These are phyloP conservation scores for Fusarium clavum DNA, from an alignment of 2,329 filamentous ascomycete species.

Conservation along the genomic window DNA sequence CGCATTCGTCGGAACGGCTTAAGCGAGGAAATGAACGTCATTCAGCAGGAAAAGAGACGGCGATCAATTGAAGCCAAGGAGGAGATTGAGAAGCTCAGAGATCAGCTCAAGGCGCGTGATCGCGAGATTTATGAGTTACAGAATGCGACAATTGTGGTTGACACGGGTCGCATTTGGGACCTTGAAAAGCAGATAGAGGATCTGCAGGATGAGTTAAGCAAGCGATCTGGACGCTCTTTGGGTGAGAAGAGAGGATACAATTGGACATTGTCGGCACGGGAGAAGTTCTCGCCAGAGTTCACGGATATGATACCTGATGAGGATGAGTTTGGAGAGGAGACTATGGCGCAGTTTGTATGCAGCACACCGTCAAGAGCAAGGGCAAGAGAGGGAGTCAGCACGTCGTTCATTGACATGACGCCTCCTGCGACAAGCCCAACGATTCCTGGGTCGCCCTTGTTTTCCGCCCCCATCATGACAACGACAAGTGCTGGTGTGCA, in stretches of 20 bases:
- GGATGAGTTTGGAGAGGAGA: conserved; percentile 62
- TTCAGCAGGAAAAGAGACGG: conserved; percentile 60
- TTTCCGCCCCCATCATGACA: conserved; percentile 28
- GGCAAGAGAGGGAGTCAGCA: conserved; percentile 42
- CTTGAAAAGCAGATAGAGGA: conserved; percentile 55
- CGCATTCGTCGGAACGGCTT: conserved; percentile 67
- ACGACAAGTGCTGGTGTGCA: conserved; percentile 28
- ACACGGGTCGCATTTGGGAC: conserved; percentile 59
- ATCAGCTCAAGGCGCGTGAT: conserved; percentile 62
- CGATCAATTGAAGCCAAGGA: conserved; percentile 52
- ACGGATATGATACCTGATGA: conserved; percentile 55
- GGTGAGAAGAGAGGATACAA: conserved; percentile 53
- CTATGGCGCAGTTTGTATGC: conserved; percentile 62
- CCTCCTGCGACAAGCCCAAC: conserved; percentile 67
- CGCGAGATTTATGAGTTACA: conserved; percentile 65
- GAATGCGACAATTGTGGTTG: conserved; percentile 62
- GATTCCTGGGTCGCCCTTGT: conserved; percentile 54
- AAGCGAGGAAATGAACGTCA: conserved; percentile 68
- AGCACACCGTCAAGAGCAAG: conserved; percentile 62
- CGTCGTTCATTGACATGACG: conserved; percentile 61
- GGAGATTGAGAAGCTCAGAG: conserved; percentile 62
- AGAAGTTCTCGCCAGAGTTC: conserved; percentile 59
- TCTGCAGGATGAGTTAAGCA: conserved; percentile 51
- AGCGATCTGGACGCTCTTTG: conserved; percentile 28
- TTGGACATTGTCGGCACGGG: conserved; percentile 64